Evolutionary conservation across 768 basidiomycete species (phyloP), one percentile per base, ranked within the genome.

Genomic region (Mycena metata): DNA sequence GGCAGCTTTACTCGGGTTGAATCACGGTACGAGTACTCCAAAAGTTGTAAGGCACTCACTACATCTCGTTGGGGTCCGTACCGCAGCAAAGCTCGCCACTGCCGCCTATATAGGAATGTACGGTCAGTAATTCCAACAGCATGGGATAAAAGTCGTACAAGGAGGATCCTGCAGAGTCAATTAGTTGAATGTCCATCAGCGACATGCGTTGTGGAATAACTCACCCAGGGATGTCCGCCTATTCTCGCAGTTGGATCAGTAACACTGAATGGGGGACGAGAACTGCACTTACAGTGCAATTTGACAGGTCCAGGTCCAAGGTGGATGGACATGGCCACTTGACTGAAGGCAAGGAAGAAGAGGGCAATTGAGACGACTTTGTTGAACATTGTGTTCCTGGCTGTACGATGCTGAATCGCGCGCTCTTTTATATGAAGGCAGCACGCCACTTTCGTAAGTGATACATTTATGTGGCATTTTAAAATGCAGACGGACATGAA

Each of bases 321-420:
- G n/a, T n/a, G 30, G 30, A 30, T 30, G 26, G 42, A 59, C 43
- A 59, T 45, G 43, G 21, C 43, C 35, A 42, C 58, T 13, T 59
- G 58, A 5, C 7, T 43, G 12, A 59, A 21, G 30, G 45, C 58
- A 23, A 59, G 45, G 43, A 23, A 33, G 43, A 59, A 43, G 21
- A 59, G 11, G 13, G 19, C 26, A 13, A 43, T 45, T 12, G 46
- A 45, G 26, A 47, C n/a, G 42, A 59, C 5, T 41, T 59, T 46
- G 43, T 33, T 26, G 8, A 59, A 59, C 58, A 59, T 59, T 35
- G 39, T n/a, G 13, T 3, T 21, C 5, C 5, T 24, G 23, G 39
- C 1, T 5, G 10, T 12, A 15, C 6, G 16, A n/a, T 23, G 55
- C 4, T 9, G 15, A 42, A 24, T 56, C 0, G 55, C 17, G 39